Conservation (phyloP, 2,329 filamentous ascomycete genomes). For the Aspergillus fumigatiaffinis region DNA sequence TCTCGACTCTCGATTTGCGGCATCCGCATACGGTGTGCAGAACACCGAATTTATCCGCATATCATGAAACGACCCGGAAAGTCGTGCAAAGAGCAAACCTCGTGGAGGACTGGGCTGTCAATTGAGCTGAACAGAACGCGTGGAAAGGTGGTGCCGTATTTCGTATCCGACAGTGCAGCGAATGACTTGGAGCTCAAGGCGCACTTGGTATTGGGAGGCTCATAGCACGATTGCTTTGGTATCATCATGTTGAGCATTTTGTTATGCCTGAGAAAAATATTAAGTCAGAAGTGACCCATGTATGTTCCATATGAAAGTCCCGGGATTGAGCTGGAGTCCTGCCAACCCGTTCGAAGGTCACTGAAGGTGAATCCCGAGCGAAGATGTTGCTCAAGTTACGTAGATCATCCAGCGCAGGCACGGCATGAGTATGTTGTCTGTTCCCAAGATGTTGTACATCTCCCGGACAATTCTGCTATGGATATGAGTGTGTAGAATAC, state of each 20-base stretch:
- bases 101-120: too few relatives aligned
- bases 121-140: too few relatives aligned
- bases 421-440: neutral
- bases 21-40: too few relatives aligned
- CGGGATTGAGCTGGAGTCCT: constrained; percentile 20
- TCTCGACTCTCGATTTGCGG: too few relatives aligned
- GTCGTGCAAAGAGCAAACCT: too few relatives aligned
- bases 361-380: neutral
- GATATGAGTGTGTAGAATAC: neutral
- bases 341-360: neutral
- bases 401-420: neutral
- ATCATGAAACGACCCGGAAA: too few relatives aligned
- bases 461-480: neutral
- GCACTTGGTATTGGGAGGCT: too few relatives aligned
- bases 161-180: too few relatives aligned
- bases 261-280: constrained; percentile 29
- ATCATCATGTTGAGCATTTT: constrained; percentile 24
- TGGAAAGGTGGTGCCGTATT: too few relatives aligned
- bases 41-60: too few relatives aligned
- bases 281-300: constrained; percentile 33
- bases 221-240: constrained; percentile 22
- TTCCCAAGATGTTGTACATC: neutral
- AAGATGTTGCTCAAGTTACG: neutral
- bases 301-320: constrained; percentile 30
- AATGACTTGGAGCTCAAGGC: too few relatives aligned